Conservation (phyloP, 768 basidiomycete genomes). For the Symmetrospora coprosmae region DNA sequence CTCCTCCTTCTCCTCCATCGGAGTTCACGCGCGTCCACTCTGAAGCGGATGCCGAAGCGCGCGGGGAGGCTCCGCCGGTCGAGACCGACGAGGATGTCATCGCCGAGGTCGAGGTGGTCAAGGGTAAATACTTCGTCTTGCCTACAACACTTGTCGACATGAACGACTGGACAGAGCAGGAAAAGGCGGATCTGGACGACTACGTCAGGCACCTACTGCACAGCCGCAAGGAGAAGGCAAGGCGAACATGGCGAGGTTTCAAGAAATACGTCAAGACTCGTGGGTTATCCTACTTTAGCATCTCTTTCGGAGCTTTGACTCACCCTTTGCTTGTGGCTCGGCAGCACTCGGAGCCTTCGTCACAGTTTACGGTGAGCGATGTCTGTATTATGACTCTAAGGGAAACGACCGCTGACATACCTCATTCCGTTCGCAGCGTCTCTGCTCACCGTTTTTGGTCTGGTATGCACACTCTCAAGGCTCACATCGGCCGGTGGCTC, state of each 20-base stretch:
- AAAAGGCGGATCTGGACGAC: conserved; percentile 26
- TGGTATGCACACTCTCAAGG: too few relatives aligned
- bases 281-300: conserved; percentile 3
- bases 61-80: not conserved
- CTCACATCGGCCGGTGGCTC: too few relatives aligned
- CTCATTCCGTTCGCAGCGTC: not conserved
- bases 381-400: not conserved
- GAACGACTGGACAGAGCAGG: conserved; percentile 23
- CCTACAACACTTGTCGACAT: conserved; percentile 23
- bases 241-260: conserved; percentile 15
- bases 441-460: conserved; percentile 22
- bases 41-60: conserved; percentile 83
- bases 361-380: conserved; percentile 25
- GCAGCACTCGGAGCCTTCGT: conserved; percentile 23
- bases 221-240: conserved; percentile 14
- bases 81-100: conserved; percentile 2
- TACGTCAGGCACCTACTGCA: conserved; percentile 25
- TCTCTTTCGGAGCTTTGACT: conserved; percentile 3
- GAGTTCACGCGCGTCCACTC: conserved; percentile 65
- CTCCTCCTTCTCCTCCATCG: not conserved
- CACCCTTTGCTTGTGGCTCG: not conserved
- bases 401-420: not conserved
- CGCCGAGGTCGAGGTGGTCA: not conserved
- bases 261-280: conserved; percentile 21
- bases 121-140: conserved; percentile 21